phyloP scores from a whole-genome alignment of 306 rosid genomes.

The Dalbergia cultrata region DNA sequence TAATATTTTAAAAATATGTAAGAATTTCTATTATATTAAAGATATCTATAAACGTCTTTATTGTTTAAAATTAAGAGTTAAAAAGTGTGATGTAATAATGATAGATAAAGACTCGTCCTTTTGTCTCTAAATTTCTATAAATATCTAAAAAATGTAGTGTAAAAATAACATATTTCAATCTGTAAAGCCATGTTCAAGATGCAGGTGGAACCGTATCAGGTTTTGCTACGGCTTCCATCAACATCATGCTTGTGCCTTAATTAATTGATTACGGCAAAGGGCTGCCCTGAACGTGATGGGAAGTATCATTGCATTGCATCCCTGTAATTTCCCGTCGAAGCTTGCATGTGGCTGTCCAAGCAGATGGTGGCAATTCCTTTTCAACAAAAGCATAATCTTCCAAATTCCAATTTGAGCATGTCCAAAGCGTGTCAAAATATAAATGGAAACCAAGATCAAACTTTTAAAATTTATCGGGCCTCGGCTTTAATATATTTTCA shows the following conservation, averaged over 20 bases:
- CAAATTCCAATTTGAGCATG: conserved; percentile 8
- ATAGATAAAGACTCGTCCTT: no score
- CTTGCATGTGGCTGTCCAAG: neutral
- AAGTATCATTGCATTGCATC: conserved; percentile 3
- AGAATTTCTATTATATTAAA: no score
- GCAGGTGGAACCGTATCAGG: conserved; percentile 30
- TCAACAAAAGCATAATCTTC: neutral
- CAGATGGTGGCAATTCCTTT: conserved; percentile 9
- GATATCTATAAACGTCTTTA: no score
- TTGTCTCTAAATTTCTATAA: no score
- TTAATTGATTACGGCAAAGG: conserved; percentile 3
- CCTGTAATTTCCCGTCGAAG: conserved; percentile 33
- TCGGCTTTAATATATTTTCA: neutral
- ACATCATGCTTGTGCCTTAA: conserved; percentile 19
- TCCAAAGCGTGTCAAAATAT: neutral
- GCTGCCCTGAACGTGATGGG: conserved; percentile 14
- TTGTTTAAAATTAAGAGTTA: no score
- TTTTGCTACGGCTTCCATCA: neutral
- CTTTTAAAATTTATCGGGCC: neutral
- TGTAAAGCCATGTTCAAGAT: conserved; percentile 24
- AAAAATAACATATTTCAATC: no score
- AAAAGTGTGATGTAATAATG: no score
- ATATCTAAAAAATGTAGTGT: no score
- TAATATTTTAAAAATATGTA: no score
- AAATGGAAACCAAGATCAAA: neutral